Evolutionary conservation across 768 basidiomycete species (phyloP).

Genomic region (Baorangia bicolor): DNA sequence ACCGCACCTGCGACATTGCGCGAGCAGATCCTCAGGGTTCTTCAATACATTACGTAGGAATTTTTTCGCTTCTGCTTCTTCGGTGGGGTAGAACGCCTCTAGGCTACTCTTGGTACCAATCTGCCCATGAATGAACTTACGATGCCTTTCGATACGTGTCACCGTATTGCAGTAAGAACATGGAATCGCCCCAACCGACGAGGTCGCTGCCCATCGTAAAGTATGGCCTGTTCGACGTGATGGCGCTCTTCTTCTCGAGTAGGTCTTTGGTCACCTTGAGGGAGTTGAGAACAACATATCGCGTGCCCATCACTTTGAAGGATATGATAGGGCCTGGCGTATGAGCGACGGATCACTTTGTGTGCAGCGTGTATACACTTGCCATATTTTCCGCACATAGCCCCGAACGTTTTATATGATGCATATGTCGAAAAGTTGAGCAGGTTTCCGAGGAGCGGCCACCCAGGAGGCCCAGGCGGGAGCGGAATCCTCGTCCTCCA

Average conservation of each 20-base stretch:
- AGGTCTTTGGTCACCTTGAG: no score
- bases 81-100: no score
- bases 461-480: constrained; percentile 14
- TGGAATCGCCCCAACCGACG: no score
- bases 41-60: constrained; percentile 2
- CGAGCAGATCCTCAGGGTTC: neutral
- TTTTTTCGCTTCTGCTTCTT: neutral
- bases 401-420: constrained; percentile 51
- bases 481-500: neutral
- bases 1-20: constrained; percentile 2
- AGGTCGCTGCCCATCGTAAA: constrained; percentile 21
- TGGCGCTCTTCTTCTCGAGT: constrained; percentile 9
- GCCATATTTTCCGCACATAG: constrained; percentile 44
- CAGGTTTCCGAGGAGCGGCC: constrained; percentile 51
- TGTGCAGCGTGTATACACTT: constrained; percentile 13
- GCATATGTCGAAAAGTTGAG: constrained; percentile 52
- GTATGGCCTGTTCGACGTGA: constrained; percentile 1
- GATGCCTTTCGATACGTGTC: no score
- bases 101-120: no score
- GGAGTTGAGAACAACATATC: no score
- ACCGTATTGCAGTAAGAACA: no score
- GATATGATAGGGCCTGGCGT: constrained; percentile 7
- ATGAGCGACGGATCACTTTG: constrained; percentile 8
- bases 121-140: no score
- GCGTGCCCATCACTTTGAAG: constrained; percentile 37